A percentile compares a stretch with the other conserved stretches of the same genome.
Evolutionary conservation across 2,329 filamentous ascomycete genomes (phyloP).

Genomic region (Septoria petroselini): DNA sequence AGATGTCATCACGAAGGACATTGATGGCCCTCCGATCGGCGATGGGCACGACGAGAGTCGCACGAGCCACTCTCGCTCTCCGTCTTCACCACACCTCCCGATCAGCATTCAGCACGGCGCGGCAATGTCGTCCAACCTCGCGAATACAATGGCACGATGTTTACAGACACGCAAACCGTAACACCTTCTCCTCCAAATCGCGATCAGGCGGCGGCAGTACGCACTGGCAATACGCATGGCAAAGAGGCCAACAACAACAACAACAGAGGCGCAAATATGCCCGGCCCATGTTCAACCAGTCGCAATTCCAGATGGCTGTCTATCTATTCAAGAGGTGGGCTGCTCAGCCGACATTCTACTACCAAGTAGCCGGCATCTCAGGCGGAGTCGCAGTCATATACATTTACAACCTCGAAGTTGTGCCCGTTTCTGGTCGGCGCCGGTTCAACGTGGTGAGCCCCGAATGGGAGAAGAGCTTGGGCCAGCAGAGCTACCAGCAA

Average conservation of each 20-base stretch:
- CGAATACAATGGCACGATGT: constrained; percentile 13
- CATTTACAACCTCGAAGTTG: constrained; percentile 65
- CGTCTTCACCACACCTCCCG: not conserved
- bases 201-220: not conserved
- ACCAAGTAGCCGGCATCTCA: constrained; percentile 45
- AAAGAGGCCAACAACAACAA: constrained; percentile 10
- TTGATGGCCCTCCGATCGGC: constrained; percentile 6
- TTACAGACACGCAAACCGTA: constrained; percentile 7
- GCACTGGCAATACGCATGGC: constrained; percentile 18
- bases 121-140: constrained; percentile 1
- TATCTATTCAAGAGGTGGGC: constrained; percentile 40
- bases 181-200: constrained; percentile 1
- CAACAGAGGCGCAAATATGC: constrained; percentile 25
- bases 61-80: not conserved
- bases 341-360: constrained; percentile 47
- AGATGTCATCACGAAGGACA: constrained; percentile 7
- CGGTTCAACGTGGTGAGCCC: constrained; percentile 69
- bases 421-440: constrained; percentile 67
- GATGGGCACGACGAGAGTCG: not conserved
- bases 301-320: constrained; percentile 31
- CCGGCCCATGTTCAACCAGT: constrained; percentile 35
- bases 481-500: constrained; percentile 54
- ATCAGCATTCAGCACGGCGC: not conserved
- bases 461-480: constrained; percentile 53
- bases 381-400: constrained; percentile 56